Conservation (phyloP, 2,329 filamentous ascomycete genomes). For the Fusarium goolgardi region DNA sequence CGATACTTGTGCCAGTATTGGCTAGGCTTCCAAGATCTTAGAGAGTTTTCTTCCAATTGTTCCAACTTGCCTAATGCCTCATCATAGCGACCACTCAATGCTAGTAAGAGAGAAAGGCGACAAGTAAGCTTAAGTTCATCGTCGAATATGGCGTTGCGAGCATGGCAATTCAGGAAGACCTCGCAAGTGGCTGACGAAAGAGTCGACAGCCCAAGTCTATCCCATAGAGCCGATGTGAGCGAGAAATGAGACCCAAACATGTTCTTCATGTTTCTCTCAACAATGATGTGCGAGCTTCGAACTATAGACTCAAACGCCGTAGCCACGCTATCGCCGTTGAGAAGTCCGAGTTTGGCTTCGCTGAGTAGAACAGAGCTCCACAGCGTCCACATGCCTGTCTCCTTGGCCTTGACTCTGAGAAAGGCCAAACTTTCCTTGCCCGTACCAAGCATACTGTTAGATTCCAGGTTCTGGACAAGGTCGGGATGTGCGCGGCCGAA, state of each 20-base stretch:
- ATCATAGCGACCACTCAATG: constrained; percentile 75
- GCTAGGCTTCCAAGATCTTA: constrained; percentile 80
- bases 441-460: constrained; percentile 78
- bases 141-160: constrained; percentile 69
- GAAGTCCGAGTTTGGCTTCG: constrained; percentile 83
- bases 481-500: constrained; percentile 87
- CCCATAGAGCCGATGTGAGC: constrained; percentile 78
- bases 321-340: constrained; percentile 73
- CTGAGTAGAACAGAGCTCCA: constrained; percentile 86
- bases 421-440: constrained; percentile 86
- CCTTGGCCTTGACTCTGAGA: constrained; percentile 85
- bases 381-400: constrained; percentile 85
- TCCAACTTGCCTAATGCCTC: constrained; percentile 65
- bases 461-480: constrained; percentile 76
- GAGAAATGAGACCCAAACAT: constrained; percentile 80
- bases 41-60: constrained; percentile 65
- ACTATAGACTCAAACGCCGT: constrained; percentile 80
- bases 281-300: constrained; percentile 84
- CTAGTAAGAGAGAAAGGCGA: constrained; percentile 70
- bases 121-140: constrained; percentile 82
- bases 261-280: constrained; percentile 78
- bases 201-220: constrained; percentile 73
- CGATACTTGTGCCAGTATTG: constrained; percentile 78
- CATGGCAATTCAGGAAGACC: constrained; percentile 80
- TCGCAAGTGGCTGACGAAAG: constrained; percentile 73